Evolutionary conservation across 345 rosid species (phyloP), one percentile per base, ranked within the genome.

Genomic region (Erucastrum elatum): DNA sequence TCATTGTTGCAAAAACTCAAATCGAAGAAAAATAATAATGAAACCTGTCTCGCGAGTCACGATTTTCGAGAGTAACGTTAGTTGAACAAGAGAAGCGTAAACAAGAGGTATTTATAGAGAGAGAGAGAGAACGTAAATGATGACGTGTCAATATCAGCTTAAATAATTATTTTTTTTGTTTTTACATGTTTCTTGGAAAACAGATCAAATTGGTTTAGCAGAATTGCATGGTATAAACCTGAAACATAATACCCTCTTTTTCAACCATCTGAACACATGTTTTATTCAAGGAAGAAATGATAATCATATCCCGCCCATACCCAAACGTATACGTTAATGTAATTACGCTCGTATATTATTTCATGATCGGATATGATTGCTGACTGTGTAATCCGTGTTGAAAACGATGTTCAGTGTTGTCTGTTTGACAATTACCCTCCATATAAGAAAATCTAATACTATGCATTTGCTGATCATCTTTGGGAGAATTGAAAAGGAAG

Each of bases 381-480:
- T 58, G 63, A 58, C 63, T 58, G 63, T 58, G 30, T 58, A 25
- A 58, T 58, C 63, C 63, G 63, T 25, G 63, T 58, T 11, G 63
- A 58, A 4, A 25, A 9, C 31, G 64, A 59, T 59, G 33, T 26
- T 59, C 5, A n/a, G 2, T 49, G 56, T 49, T 49, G 17, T 49
- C 56, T 6, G 56, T 49, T 49, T 49, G 56, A 49, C 17, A 49
- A 51, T 51, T 51, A 51, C 56, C 21, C 21, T 21, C 21, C 44
- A 37, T 37, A 29, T 29, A 29, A 10, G 21, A 37, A 37, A 37
- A 37, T 37, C 11, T 37, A 37, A 37, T 7, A 37, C 44, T 37
- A 37, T 37, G 44, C 44, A 37, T 37, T 1, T 37, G 44, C 8
- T 35, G 21, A 21, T 2, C 1, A 16, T 37, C 44, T 37, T 34